Percentiles rank a stretch among this genome's conserved stretches.
Evolutionary conservation across 768 basidiomycete species (phyloP).

Genomic region (Cyclocybe aegerita): DNA sequence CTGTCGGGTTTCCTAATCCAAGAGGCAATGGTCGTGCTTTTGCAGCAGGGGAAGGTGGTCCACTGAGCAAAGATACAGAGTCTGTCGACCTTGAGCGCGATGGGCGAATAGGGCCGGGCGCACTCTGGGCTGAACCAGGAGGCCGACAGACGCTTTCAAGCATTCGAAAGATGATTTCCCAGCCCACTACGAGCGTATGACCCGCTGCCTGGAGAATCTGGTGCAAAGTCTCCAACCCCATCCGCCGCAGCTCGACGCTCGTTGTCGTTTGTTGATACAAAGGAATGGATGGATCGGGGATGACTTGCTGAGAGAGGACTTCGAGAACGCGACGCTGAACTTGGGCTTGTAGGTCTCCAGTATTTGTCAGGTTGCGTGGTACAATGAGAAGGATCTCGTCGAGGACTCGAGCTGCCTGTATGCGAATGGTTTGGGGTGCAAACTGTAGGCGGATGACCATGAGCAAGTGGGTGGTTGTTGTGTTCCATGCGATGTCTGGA

Average conservation of each 20-base stretch:
- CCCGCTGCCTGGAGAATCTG: conserved; percentile 90
- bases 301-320: conserved; percentile 79
- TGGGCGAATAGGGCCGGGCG: conserved; percentile 20
- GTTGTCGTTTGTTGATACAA: conserved; percentile 38
- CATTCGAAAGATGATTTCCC: conserved; percentile 93
- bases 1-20: conserved; percentile 56
- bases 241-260: conserved; percentile 76
- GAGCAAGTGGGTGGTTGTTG: conserved; percentile 78
- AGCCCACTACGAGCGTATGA: conserved; percentile 89
- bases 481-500: conserved; percentile 82
- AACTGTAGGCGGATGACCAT: conserved; percentile 66
- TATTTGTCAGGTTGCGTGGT: conserved; percentile 63
- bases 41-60: conserved; percentile 30
- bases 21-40: conserved; percentile 37
- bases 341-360: conserved; percentile 61
- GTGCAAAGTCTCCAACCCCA: conserved; percentile 89
- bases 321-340: conserved; percentile 85
- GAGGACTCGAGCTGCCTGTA: conserved; percentile 86
- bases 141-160: conserved; percentile 84
- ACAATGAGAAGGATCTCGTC: conserved; percentile 82
- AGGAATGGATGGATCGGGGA: conserved; percentile 40
- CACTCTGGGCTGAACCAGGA: conserved; percentile 30
- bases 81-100: conserved; percentile 37
- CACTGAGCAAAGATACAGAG: conserved; percentile 36
- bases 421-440: conserved; percentile 76